phyloP scores from a whole-genome alignment of 2,329 filamentous ascomycete species.

The Ophiostoma montium region DNA sequence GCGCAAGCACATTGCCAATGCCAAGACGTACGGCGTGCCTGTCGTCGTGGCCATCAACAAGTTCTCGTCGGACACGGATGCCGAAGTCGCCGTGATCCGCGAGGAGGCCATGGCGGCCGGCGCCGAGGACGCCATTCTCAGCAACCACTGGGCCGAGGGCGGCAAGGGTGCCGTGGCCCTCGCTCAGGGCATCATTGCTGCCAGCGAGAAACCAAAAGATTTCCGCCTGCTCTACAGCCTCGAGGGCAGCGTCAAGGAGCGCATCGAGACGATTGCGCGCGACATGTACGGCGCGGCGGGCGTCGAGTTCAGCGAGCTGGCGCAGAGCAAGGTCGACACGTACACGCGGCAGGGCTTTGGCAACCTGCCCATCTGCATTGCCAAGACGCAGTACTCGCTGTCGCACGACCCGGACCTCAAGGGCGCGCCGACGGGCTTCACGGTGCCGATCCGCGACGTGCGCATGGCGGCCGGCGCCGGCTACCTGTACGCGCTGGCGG shows the following conservation, averaged over 20 bases:
- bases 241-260: constrained; percentile 63
- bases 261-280: constrained; percentile 78
- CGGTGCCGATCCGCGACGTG: constrained; percentile 86
- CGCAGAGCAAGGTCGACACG: constrained; percentile 90
- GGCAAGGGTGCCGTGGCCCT: constrained; percentile 82
- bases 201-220: constrained; percentile 69
- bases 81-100: constrained; percentile 76
- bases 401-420: constrained; percentile 88
- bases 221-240: constrained; percentile 79
- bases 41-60: constrained; percentile 97
- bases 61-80: constrained; percentile 85
- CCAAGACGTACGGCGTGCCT: constrained; percentile 75
- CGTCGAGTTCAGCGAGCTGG: constrained; percentile 87
- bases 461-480: constrained; percentile 87
- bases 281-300: constrained; percentile 87
- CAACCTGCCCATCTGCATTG: constrained; percentile 88
- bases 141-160: constrained; percentile 95
- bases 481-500: constrained; percentile 87
- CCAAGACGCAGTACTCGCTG: constrained; percentile 96
- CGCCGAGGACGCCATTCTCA: constrained; percentile 81
- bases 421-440: constrained; percentile 89
- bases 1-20: constrained; percentile 88
- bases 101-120: constrained; percentile 87
- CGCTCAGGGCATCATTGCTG: constrained; percentile 71
- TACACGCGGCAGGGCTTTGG: constrained; percentile 88